Conservation (phyloP, 192 early-diverging fungal species). For the Funneliformis geosporum region DNA sequence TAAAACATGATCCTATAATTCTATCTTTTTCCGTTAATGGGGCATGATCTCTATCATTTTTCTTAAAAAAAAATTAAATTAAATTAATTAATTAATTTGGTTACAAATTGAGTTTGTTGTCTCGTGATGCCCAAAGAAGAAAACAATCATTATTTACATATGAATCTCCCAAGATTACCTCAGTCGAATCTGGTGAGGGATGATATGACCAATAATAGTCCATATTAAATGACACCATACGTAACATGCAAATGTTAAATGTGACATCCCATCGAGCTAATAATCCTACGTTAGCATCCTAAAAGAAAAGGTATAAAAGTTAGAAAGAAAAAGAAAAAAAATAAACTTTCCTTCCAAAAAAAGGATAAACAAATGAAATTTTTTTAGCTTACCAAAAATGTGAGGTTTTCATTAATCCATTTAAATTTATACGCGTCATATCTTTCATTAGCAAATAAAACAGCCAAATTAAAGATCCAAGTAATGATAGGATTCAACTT, state of each 20-base stretch:
- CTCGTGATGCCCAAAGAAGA: neutral
- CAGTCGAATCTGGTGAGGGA: constrained; percentile 14
- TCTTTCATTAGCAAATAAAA: constrained; percentile 80
- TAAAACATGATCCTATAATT: constrained; percentile 53
- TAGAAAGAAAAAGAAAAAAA: neutral
- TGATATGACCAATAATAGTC: constrained; percentile 83
- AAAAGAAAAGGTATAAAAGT: neutral
- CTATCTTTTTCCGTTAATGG: constrained; percentile 60
- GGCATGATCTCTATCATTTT: constrained; percentile 38
- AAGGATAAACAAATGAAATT: neutral
- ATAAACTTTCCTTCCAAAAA: neutral
- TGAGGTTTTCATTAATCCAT: constrained; percentile 48
- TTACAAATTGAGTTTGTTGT: neutral
- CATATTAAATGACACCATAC: constrained; percentile 91
- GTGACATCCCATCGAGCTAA: constrained; percentile 82
- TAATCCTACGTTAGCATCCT: constrained; percentile 73
- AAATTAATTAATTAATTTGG: neutral
- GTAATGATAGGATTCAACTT: constrained; percentile 62
- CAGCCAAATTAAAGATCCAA: constrained; percentile 80
- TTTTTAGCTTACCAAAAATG: constrained; percentile 60
- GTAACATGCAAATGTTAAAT: constrained; percentile 88
- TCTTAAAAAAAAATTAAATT: constrained; percentile 36
- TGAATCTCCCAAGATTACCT: constrained; percentile 33
- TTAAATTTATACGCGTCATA: constrained; percentile 75
- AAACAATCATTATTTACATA: constrained; percentile 6